Evolutionary conservation across 805 yeast genomes (phyloP), one percentile per base, ranked within the genome.

Genomic region (Ogataea polymorpha): DNA sequence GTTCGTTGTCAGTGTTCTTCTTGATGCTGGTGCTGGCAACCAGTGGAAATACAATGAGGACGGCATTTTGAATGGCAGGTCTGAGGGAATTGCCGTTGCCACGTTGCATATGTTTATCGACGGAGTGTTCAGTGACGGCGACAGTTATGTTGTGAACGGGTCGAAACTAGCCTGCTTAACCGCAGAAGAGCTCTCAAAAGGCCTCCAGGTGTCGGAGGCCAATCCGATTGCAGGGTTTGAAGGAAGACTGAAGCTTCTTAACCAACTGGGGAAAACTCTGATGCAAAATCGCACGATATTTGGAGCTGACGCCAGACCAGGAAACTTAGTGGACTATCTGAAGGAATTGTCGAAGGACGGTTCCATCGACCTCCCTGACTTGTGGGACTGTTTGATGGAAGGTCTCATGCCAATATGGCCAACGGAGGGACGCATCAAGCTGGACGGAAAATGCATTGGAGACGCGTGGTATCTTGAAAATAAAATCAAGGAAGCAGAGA

Each of bases 21-120:
- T 80, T 18, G 86, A 80, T 57, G 86, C 86, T 4, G 86, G 86
- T 16, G 85, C 86, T 0, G 86, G 86, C 14, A 73, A 75, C 39
- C 51, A 49, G 8, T 80, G 86, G 86, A 57, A 53, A 30, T 80
- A 66, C 50, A 51, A 45, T 2, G 82, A 77, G 44, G 61, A 59
- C 21, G 62, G 59, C 8, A 54, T 57, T 28, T 58, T 55, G 20
- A 58, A 58, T 34, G 60, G 59, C 23, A 66, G 86, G 55, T 73
- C 80, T 11, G 86, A 80, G 61, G 86, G 86, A 3, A 62, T 79
- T 37, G 86, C 86, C 4, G 73, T 80, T 33, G 84, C 81, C 0
- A 70, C 80, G 13, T 65, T 72, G 40, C 67, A 78, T 50, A 66
- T 79, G 74, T 80, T 79, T 54, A 59, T 60, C 8, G 51, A 59